Evolutionary conservation across 2,329 filamentous ascomycete species (phyloP).

Genomic region (Hortaea werneckii): DNA sequence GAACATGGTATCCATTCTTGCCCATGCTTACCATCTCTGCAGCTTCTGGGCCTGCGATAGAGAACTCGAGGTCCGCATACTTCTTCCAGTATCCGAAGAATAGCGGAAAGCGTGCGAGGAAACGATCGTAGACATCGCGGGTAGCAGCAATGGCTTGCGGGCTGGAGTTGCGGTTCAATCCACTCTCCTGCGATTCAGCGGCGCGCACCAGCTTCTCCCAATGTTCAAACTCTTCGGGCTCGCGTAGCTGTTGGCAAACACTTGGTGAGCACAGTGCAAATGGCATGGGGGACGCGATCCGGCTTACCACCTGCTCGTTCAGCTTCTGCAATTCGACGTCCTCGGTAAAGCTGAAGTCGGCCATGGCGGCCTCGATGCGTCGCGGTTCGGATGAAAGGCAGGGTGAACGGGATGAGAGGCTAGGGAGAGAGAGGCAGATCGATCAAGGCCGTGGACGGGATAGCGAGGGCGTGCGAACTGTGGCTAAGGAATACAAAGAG

Average conservation of each 20-base stretch:
- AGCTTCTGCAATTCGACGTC: constrained; percentile 22
- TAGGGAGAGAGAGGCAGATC: too few species aligned
- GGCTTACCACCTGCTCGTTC: constrained; percentile 20
- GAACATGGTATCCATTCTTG: too few species aligned
- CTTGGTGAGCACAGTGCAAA: neutral
- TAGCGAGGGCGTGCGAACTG: too few species aligned
- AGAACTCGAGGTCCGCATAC: constrained; percentile 95
- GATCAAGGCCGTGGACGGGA: too few species aligned
- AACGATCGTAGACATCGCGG: constrained; percentile 80
- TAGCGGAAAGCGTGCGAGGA: constrained; percentile 87
- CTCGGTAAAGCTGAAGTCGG: constrained; percentile 23
- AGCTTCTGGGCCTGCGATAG: constrained; percentile 90
- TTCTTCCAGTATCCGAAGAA: constrained; percentile 99
- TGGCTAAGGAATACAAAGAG: too few species aligned
- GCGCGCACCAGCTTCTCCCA: constrained; percentile 89
- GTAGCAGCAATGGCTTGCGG: constrained; percentile 83
- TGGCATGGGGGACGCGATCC: neutral
- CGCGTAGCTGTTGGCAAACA: constrained; percentile 40
- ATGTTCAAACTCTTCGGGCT: constrained; percentile 82
- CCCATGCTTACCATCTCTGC: constrained; percentile 71
- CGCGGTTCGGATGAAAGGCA: neutral
- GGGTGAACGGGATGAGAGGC: too few species aligned
- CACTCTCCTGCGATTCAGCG: constrained; percentile 78
- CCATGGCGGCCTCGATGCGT: constrained; percentile 12
- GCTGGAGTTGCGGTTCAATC: constrained; percentile 91